Base-by-base conservation (phyloP, 1,139 yeast genomes). In the Candida sanyaensis region DNA sequence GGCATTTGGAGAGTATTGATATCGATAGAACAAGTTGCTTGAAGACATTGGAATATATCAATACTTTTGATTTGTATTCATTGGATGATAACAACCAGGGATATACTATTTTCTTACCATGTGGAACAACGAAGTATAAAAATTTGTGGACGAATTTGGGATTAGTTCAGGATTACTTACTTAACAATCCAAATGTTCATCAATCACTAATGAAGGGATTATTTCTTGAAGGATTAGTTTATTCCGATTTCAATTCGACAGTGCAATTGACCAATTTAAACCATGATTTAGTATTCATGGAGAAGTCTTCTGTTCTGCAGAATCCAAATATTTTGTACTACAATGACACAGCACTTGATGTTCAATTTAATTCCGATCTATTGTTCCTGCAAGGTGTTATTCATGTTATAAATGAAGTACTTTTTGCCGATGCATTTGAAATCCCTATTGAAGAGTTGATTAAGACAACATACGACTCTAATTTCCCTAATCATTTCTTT, bases 331-430 rank as follows among this genome's bases (percentile, higher is more conserved):
- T 23, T 36, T 68, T 56, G 48, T 36, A 24, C 24, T 36, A 23
- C 9, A 70, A 73, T 52, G 54, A 57, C 34, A 66, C 75, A 1
- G 45, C 50, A 6, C 44, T 73, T 10, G 51, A 64, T 10, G 49
- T 75, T 2, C 72, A 74, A 0, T 71, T 75, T 44, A 77, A 81
- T 50, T 72, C 83, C 1, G 97, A 93, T 62, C 76, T 90, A 7
- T 63, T 93, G 13, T 92, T 88, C 62, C 83, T 81, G 52, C 86
- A 87, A 60, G 99, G 98, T 0, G 97, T 92, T 0, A 80, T 89
- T 2, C 98, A 91, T 61, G 82, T 92, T 1, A 69, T 88, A 5
- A 69, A 75, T 41, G 65, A 75, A 9, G 72, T 89, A 0, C 60
- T 81, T 1, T 66, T 90, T 8, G 96, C 97, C 0, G 64, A 68